phyloP scores from a whole-genome alignment of 2,329 filamentous ascomycete genomes.

The Xylariaceae sp. region DNA sequence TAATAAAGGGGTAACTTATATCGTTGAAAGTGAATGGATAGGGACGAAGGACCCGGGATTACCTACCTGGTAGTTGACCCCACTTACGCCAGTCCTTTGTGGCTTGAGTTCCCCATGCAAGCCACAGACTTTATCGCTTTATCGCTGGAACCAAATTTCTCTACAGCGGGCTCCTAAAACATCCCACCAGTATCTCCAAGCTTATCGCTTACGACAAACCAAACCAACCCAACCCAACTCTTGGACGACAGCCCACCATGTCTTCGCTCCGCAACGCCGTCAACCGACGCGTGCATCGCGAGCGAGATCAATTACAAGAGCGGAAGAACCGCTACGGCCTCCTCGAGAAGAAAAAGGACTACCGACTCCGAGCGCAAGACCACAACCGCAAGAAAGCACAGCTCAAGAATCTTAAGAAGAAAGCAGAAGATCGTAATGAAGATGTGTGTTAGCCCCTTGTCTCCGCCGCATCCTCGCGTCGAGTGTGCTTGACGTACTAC shows the following conservation, averaged over 20 bases:
- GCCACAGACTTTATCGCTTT: conserved; percentile 15
- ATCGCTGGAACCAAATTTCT: conserved; percentile 27
- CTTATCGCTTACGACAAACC: neutral
- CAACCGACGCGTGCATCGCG: conserved; percentile 83
- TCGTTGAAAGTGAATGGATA: too few species aligned
- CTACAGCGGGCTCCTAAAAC: neutral
- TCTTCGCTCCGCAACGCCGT: conserved; percentile 68
- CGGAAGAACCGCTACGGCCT: conserved; percentile 82
- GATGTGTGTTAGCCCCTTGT: conserved; percentile 53
- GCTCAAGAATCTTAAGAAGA: conserved; percentile 65
- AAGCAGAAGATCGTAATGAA: conserved; percentile 70
- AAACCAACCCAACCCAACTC: too few species aligned
- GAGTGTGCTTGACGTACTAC: too few species aligned
- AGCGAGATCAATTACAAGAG: conserved; percentile 83
- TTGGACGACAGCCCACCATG: conserved; percentile 17
- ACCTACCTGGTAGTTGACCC: too few species aligned
- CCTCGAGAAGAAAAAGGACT: conserved; percentile 93
- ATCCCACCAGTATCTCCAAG: conserved; percentile 9
- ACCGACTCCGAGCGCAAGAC: conserved; percentile 69
- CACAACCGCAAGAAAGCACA: conserved; percentile 70
- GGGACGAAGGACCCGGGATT: too few species aligned
- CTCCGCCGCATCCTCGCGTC: neutral
- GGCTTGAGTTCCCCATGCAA: neutral
- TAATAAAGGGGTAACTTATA: too few species aligned
- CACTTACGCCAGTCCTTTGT: neutral